These are phyloP conservation scores for Myxozyma mucilagina DNA, from an alignment of 805 yeast species.

Conservation along the genomic window DNA sequence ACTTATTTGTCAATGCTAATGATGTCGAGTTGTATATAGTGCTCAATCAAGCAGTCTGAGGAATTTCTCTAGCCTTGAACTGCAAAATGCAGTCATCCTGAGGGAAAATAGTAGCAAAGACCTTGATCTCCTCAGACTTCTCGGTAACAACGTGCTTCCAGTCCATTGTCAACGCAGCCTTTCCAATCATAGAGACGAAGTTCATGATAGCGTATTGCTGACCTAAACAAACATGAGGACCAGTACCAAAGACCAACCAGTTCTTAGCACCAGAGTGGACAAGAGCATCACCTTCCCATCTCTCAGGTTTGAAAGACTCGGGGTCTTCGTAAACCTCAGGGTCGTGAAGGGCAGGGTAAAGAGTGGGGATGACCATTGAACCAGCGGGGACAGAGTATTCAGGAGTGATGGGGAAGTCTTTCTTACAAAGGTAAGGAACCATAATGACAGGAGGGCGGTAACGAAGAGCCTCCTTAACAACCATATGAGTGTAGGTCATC, in stretches of 20 bases:
- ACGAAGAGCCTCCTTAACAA: conserved; percentile 88
- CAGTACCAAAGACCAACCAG: conserved; percentile 97
- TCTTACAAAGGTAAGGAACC: conserved; percentile 96
- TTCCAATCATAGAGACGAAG: conserved; percentile 87
- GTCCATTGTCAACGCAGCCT: conserved; percentile 78
- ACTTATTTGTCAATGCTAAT: too few relatives aligned
- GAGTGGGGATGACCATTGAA: conserved; percentile 92
- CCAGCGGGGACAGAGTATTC: conserved; percentile 94
- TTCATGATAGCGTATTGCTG: conserved; percentile 90
- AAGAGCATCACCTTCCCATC: conserved; percentile 81
- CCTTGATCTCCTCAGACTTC: conserved; percentile 86
- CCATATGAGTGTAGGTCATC: conserved; percentile 87
- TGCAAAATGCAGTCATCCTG: conserved; percentile 85
- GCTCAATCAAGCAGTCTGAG: conserved; percentile 8
- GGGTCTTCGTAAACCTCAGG: conserved; percentile 96
- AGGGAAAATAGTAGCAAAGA: conserved; percentile 98
- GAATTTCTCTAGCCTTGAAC: conserved; percentile 46
- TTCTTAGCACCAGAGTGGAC: conserved; percentile 63
- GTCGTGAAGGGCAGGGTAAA: conserved; percentile 95
- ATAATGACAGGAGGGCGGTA: conserved; percentile 96
- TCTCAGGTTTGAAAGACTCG: conserved; percentile 90
- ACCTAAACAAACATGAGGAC: conserved; percentile 95
- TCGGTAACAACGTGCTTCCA: conserved; percentile 81
- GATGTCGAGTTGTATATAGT: too few relatives aligned
- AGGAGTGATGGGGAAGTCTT: conserved; percentile 78